A percentile compares a stretch with the other conserved stretches of the same genome.
These are phyloP conservation scores for Chaetomiaceae sp. DNA, from an alignment of 2,329 filamentous ascomycete genomes.

Conservation along the genomic window DNA sequence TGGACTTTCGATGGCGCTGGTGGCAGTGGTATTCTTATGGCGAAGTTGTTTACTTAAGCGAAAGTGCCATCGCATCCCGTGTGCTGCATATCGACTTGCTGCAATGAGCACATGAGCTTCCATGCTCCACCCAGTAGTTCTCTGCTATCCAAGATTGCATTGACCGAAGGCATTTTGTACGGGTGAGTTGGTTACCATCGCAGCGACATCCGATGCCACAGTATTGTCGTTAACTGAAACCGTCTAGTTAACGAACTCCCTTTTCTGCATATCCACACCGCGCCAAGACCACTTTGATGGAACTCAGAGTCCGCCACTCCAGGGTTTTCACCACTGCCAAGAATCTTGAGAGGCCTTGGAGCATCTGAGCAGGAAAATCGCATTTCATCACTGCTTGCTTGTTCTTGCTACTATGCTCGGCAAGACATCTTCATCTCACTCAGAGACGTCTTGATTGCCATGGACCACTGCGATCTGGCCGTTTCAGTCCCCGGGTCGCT, in stretches of 20 bases:
- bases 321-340: conserved; percentile 10
- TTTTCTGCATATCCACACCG: not conserved
- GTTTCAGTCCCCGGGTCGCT: not conserved
- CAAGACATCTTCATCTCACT: not conserved
- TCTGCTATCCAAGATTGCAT: too few relatives aligned
- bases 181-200: too few relatives aligned
- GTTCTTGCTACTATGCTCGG: not conserved
- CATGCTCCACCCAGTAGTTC: too few relatives aligned
- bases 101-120: too few relatives aligned
- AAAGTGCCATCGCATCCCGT: too few relatives aligned
- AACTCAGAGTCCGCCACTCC: not conserved
- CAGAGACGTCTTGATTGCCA: not conserved
- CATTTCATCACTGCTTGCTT: not conserved
- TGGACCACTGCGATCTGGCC: conserved; percentile 4
- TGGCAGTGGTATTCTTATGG: too few relatives aligned
- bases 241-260: not conserved
- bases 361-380: not conserved
- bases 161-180: too few relatives aligned
- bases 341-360: not conserved
- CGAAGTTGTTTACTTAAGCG: too few relatives aligned
- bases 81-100: too few relatives aligned
- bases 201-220: too few relatives aligned
- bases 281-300: not conserved
- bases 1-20: too few relatives aligned
- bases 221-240: too few relatives aligned